Base-by-base conservation (phyloP, 148 eudicot genomes). In the Chenopodium suecicum region DNA sequence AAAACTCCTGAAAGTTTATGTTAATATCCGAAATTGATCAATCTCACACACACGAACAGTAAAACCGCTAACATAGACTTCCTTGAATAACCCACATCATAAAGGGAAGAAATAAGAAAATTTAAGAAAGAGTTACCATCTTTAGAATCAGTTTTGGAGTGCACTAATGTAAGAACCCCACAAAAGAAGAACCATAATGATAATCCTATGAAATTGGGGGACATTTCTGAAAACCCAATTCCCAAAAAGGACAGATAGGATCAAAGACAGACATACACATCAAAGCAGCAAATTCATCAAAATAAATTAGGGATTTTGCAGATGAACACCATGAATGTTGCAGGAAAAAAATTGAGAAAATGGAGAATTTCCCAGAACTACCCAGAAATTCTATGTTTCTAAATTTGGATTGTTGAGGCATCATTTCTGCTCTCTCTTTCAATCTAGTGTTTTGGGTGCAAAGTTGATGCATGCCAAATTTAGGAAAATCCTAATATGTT, bases 131-230 rank as follows among this genome's bases (percentile, higher is more conserved):
- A 9, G 10, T n/a, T 82, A 88, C 90, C 90, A 82, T 88, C 90
- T 2, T 81, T 74, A 27, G 82, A 78, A 78, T 88, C 84, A 62
- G 90, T 88, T 74, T 86, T 82, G 74, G 86, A 82, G 66, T 88
- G 86, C 65, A 86, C 90, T 75, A 84, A 79, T 77, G 86, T 81
- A 56, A 88, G 64, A 60, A 88, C 7, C 68, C 84, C 75, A 77
- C 82, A 69, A 79, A 79, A 65, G 20, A 80, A 25, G 73, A 62
- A 77, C 85, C 86, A 77, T 41, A 80, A 74, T 66, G 80, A 77
- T 41, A 80, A 74, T 66, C 84, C 81, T 76, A 77, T 9, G 68
- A 68, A 80, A 80, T 75, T 83, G 72, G 82, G 86, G 86, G 75
- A 81, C 84, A 85, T 85, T 74, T 82, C 87, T 73, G 71, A 71